phyloP scores from a whole-genome alignment of 352 stramenopile species.

The Phytophthora rubi region DNA sequence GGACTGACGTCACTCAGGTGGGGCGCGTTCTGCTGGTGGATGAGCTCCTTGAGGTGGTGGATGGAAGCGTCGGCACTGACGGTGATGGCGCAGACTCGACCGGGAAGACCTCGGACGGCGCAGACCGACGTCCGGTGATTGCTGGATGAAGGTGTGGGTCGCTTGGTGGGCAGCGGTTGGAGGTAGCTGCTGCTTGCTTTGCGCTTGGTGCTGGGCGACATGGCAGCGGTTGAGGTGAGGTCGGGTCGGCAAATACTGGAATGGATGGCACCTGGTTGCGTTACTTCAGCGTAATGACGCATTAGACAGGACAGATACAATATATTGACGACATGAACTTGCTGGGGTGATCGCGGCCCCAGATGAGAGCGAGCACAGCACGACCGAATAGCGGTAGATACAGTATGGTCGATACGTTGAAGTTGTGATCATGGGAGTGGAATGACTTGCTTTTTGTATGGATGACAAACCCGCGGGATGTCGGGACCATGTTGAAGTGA shows the following conservation, averaged over 20 bases:
- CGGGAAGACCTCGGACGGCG: neutral
- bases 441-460: neutral
- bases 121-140: neutral
- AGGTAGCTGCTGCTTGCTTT: neutral
- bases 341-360: no score
- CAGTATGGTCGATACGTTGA: no score
- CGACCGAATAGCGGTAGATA: no score
- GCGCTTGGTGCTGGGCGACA: neutral
- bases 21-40: neutral
- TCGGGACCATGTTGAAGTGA: conserved; percentile 18
- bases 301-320: no score
- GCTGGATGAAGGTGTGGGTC: neutral
- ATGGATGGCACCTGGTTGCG: no score
- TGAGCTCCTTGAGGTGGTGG: neutral
- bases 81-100: neutral
- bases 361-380: no score
- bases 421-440: neutral
- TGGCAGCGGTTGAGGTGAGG: neutral
- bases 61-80: neutral
- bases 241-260: neutral
- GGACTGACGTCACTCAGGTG: neutral
- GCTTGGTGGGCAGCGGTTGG: neutral
- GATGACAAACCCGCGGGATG: no score
- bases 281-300: no score
- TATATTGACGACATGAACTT: no score